Base-by-base conservation (phyloP, 805 yeast species). In the Metschnikowia kofuensis region DNA sequence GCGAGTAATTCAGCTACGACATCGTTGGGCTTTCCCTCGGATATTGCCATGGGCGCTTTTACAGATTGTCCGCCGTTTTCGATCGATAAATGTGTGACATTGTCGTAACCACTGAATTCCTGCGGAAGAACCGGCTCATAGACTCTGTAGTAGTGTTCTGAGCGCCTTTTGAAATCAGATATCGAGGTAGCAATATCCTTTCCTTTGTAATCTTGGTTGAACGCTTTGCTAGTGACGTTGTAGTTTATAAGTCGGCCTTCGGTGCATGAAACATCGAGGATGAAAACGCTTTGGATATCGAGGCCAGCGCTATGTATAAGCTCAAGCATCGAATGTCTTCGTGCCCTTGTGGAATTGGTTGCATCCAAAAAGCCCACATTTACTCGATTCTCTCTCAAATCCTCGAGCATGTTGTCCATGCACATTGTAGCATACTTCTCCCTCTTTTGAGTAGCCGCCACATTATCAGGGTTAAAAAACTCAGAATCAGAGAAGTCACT, bases 221-320 rank as follows among this genome's bases (percentile, higher is more conserved):
- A 70, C 0, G 89, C 77, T 62, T 85, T 85, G 44, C 81, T 79
- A 56, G 79, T 82, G 46, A 85, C 82, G 64, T 85, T 85, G 63
- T 63, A 85, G 50, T 78, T 71, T 55, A 83, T 65, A 30, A 82
- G 72, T 14, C 71, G 70, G 30, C 64, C 63, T 59, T 82, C 79
- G n/a, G 72, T 64, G 58, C 87, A 82, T 53, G 79, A 75, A 29
- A 85, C 77, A 59, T 85, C 87, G 38, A 85, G 66, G 8, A 85
- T 70, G 12, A 83, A 61, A 2, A 86, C 75, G 40, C 75, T 72
- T 40, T 56, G 49, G 30, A 54, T 49, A 9, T 65, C 64, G 1
- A 66, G 49, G 26, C 44, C 49, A 12, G 55, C 44, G 27, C 60
- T 52, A 15, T 55, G 52, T 14, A 66, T 59, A 16, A 59, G 49